Base-by-base conservation (phyloP, 2,329 filamentous ascomycete species). In the Endoconidiophora polonica region DNA sequence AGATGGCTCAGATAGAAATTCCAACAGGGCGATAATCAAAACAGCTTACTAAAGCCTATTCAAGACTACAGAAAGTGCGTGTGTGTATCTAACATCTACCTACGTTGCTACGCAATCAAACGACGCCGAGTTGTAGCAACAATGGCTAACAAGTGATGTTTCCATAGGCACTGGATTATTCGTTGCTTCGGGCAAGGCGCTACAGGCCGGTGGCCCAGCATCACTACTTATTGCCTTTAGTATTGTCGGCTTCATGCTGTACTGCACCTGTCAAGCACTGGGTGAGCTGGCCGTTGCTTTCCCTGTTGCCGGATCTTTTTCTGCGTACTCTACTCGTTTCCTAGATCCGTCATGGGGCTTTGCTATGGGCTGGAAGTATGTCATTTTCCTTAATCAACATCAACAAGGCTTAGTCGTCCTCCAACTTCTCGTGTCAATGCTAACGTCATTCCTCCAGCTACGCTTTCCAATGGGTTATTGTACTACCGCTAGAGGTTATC, bases 271-370 rank as follows among this genome's bases (percentile, higher is more conserved):
- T 29, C 88, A 95, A 60, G 86, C 87, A 0, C 71, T 96, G 23
- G 90, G 90, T 55, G 90, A 96, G 65, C 76, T 96, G 64, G 86
- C 88, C 14, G 87, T 95, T 16, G 67, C 87, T 10, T 95, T 90
- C 58, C 90, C 90, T 3, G 83, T 95, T 22, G 84, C 88, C 20
- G 90, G 90, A 50, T 93, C 87, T 2, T 96, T 95, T 61, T 86
- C 86, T 1, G 81, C 86, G 5, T 95, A 88, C 66, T 91, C 88
- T 16, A 94, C 86, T 26, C 78, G 90, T 16, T 95, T 96, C 59
- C 65, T 96, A 16, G 87, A 95, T 60, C 90, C 88, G 1, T 88
- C 88, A 0, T 94, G 86, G 86, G 87, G 87, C 0, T 94, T 94
- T 60, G 85, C 86, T 44, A 93, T 94, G 84, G 87, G 86, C 14